Conservation (phyloP, 768 basidiomycete genomes). For the Lentinus tigrinus region DNA sequence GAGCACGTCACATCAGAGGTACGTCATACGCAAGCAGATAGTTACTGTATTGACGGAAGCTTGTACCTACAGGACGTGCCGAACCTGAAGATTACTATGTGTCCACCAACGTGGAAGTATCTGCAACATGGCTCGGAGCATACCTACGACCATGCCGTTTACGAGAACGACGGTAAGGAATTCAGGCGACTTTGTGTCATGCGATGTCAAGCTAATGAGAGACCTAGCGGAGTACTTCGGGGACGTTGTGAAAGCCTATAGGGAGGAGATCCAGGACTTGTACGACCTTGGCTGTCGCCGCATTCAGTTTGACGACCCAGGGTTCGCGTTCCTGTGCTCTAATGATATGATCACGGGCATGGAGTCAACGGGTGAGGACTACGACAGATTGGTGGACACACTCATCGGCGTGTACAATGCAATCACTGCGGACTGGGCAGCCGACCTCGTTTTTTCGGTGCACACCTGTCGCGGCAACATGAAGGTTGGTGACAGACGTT, state of each 20-base stretch:
- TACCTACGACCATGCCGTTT: constrained; percentile 57
- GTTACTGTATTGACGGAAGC: background rate
- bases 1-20: constrained; percentile 54
- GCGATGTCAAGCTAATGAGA: background rate
- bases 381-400: constrained; percentile 59
- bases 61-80: constrained; percentile 48
- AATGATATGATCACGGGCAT: constrained; percentile 51
- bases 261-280: constrained; percentile 42
- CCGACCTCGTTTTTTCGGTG: constrained; percentile 50
- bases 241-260: constrained; percentile 45
- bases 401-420: constrained; percentile 63
- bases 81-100: constrained; percentile 67
- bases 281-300: constrained; percentile 44
- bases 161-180: constrained; percentile 51
- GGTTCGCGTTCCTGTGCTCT: constrained; percentile 61
- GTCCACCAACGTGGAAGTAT: constrained; percentile 69
- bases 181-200: background rate
- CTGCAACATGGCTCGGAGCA: constrained; percentile 59
- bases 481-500: constrained; percentile 18
- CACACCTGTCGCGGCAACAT: constrained; percentile 57
- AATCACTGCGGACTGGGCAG: constrained; percentile 47
- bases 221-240: constrained; percentile 41
- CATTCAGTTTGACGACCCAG: constrained; percentile 47
- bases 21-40: background rate
- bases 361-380: constrained; percentile 56